phyloP scores from a whole-genome alignment of 2,329 filamentous ascomycete species.

The Diaporthe helianthi region DNA sequence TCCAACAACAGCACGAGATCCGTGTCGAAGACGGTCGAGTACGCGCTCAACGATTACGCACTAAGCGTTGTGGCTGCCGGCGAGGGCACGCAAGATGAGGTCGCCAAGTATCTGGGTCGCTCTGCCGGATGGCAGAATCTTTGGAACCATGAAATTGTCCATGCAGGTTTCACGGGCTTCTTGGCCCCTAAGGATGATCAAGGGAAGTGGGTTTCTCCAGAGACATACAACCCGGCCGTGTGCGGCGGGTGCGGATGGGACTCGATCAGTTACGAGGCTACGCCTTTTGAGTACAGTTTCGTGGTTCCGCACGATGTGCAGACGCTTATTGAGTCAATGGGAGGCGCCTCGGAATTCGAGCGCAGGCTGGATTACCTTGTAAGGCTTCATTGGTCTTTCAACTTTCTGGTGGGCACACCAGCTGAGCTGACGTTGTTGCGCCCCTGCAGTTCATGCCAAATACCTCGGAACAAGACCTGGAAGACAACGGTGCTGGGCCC shows the following conservation, averaged over 20 bases:
- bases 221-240: constrained; percentile 54
- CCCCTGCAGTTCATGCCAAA: constrained; percentile 36
- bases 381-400: constrained; percentile 43
- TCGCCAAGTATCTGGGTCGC: constrained; percentile 58
- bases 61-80: constrained; percentile 60
- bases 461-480: constrained; percentile 36
- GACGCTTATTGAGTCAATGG: constrained; percentile 57
- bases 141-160: constrained; percentile 59
- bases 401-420: neutral
- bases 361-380: constrained; percentile 49
- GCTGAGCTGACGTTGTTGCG: neutral
- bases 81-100: constrained; percentile 55
- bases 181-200: constrained; percentile 59
- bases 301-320: constrained; percentile 65
- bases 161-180: constrained; percentile 60
- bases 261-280: constrained; percentile 59
- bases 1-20: constrained; percentile 55
- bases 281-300: constrained; percentile 59
- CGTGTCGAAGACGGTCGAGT: constrained; percentile 63
- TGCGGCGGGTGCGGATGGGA: constrained; percentile 64
- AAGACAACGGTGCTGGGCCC: constrained; percentile 36
- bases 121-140: constrained; percentile 67
- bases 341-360: constrained; percentile 59
- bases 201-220: constrained; percentile 50
- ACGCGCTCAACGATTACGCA: constrained; percentile 64